Percentiles rank a stretch among this genome's conserved stretches.
These are phyloP conservation scores for Trichoderma semiorbis DNA, from an alignment of 2,329 filamentous ascomycete genomes.

Conservation along the genomic window DNA sequence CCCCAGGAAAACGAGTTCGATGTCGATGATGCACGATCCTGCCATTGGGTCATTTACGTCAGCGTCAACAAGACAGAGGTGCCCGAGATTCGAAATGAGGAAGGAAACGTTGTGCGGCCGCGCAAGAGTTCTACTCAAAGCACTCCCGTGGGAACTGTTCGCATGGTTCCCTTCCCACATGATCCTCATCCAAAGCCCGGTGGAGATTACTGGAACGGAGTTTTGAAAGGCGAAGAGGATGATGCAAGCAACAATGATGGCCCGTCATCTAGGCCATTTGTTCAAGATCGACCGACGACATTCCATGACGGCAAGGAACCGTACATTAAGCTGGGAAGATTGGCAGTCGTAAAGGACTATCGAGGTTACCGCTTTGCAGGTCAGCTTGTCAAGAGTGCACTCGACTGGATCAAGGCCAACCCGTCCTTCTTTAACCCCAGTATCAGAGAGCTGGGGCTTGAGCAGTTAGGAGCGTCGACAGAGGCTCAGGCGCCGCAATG, in stretches of 20 bases:
- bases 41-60: conserved; percentile 85
- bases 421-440: conserved; percentile 52
- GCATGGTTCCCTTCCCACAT: conserved; percentile 80
- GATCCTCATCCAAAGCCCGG: conserved; percentile 56
- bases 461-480: conserved; percentile 39
- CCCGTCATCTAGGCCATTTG: conserved; percentile 22
- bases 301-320: conserved; percentile 63
- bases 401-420: conserved; percentile 65
- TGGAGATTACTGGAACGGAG: conserved; percentile 46
- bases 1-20: conserved; percentile 72
- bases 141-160: conserved; percentile 67
- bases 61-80: conserved; percentile 50
- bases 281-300: conserved; percentile 44
- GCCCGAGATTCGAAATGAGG: conserved; percentile 42
- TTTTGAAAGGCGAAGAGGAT: conserved; percentile 30
- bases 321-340: conserved; percentile 77
- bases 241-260: not conserved
- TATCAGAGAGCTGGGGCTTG: conserved; percentile 43
- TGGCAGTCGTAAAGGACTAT: conserved; percentile 66
- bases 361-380: conserved; percentile 63
- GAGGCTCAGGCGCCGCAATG: conserved; percentile 53
- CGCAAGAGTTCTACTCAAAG: conserved; percentile 43
- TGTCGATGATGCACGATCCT: conserved; percentile 71
- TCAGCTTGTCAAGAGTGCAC: conserved; percentile 62
- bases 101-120: conserved; percentile 40